Evolutionary conservation across 2,329 filamentous ascomycete species (phyloP), one percentile per base, ranked within the genome.

Genomic region (Macroventuria anomochaeta): DNA sequence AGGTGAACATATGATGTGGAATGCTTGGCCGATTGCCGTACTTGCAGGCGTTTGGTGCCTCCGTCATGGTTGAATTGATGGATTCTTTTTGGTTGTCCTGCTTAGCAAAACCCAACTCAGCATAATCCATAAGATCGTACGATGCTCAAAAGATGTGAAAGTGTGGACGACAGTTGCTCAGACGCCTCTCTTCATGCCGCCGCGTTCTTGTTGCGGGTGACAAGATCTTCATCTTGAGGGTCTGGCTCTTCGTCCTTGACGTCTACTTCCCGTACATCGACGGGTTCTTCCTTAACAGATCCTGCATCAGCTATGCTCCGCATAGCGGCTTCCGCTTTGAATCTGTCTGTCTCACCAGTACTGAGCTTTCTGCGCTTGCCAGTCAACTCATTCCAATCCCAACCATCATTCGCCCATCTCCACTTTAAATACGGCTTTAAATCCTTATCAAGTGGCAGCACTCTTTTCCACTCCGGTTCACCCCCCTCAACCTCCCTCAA

Each of bases 401-500:
- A 55, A 1, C 52, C 52, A 3, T 55, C 52, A 10, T 46, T 91
- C 91, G 65, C 83, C 92, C 93, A 96, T 85, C 92, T 90, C 92
- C 93, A 97, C 32, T 88, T 83, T 67, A 97, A 75, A 75, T 87
- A 96, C 0, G 91, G 91, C 36, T 90, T 82, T n/a, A 97, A 77
- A 73, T 97, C 93, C 75, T 96, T 97, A 73, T 97, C 93, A 36
- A 81, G 77, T 0, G 93, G 91, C 41, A 89, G 70, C 1, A 96
- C 91, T 3, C 90, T 83, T 82, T 92, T 95, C 93, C 93, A 97
- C 74, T 97, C 93, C 0, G 91, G 90, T 64, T 91, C 87, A 68
- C 93, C 91, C 12, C 23, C 61, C 3, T 52, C 47, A 10, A 86
- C 73, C 0, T 86, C 88, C 7, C 92, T 83, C 20, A 96, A 73